A percentile compares a stretch with the other conserved stretches of the same genome.
Conservation (phyloP, 1,284 basidiomycete species). For the Ceratobasidium sp. region DNA sequence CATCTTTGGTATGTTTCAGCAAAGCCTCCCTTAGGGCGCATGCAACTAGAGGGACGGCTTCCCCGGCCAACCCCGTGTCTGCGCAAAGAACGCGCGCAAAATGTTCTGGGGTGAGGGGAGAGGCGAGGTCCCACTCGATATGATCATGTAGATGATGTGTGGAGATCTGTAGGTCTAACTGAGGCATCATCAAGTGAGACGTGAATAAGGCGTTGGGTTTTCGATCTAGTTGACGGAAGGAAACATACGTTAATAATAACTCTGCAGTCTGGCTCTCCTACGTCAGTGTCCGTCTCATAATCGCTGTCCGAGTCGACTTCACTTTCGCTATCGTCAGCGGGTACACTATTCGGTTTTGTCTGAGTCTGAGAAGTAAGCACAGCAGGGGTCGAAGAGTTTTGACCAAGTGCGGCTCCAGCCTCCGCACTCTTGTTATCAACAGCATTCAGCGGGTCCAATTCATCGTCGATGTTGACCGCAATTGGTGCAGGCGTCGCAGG, state of each 20-base stretch:
- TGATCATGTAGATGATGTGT: slow-evolving; percentile 93
- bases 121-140: slow-evolving; percentile 98
- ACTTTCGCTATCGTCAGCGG: slow-evolving; percentile 51
- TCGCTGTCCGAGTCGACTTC: slow-evolving; percentile 50
- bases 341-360: slow-evolving; percentile 42
- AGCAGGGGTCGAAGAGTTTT: slow-evolving; percentile 6
- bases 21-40: slow-evolving; percentile 97
- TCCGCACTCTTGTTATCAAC: slow-evolving; percentile 12
- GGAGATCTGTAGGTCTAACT: slow-evolving; percentile 99
- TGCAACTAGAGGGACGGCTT: slow-evolving; percentile 89
- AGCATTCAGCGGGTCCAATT: slow-evolving; percentile 26
- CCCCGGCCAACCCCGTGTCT: slow-evolving; percentile 90
- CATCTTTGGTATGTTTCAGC: slow-evolving; percentile 94
- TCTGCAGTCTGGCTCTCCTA: slow-evolving; percentile 85
- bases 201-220: background rate
- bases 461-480: slow-evolving; percentile 44
- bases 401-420: background rate
- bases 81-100: slow-evolving; percentile 87
- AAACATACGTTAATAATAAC: slow-evolving; percentile 87
- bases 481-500: slow-evolving; percentile 44
- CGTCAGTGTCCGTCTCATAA: slow-evolving; percentile 61
- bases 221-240: background rate
- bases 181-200: slow-evolving; percentile 45
- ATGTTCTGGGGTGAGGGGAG: slow-evolving; percentile 88
- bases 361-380: background rate